Conservation (phyloP, 306 rosid genomes). For the Herpetospermum pedunculosum region DNA sequence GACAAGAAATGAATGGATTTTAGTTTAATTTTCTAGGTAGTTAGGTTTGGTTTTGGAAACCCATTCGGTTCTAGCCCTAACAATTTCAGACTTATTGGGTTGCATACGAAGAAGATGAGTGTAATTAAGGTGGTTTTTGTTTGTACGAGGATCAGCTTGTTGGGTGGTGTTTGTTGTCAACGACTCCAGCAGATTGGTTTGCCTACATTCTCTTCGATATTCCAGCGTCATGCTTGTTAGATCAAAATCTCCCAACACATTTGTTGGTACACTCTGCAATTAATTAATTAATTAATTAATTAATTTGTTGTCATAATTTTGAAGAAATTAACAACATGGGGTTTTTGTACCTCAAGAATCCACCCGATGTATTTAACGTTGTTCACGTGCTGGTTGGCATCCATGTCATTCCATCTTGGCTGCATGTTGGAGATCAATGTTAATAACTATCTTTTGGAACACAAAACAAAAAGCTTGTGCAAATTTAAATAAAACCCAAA, state of each 20-base stretch:
- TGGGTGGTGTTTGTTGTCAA: slow-evolving; percentile 48
- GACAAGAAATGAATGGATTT: too few species aligned
- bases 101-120: slow-evolving; percentile 83
- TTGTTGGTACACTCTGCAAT: slow-evolving; percentile 70
- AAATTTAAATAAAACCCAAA: too few species aligned
- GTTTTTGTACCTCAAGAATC: slow-evolving; percentile 81
- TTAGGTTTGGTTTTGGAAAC: slow-evolving; percentile 19
- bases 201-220: slow-evolving; percentile 72
- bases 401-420: slow-evolving; percentile 99
- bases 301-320: too few species aligned
- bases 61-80: slow-evolving; percentile 84
- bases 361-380: slow-evolving; percentile 94
- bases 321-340: too few species aligned
- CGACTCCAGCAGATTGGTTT: slow-evolving; percentile 62
- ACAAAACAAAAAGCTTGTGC: too few species aligned
- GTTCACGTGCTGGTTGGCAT: slow-evolving; percentile 92
- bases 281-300: too few species aligned
- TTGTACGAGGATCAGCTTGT: too few species aligned
- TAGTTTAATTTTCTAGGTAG: too few species aligned
- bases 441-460: background rate
- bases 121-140: too few species aligned
- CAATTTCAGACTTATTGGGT: slow-evolving; percentile 44
- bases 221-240: slow-evolving; percentile 76
- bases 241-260: slow-evolving; percentile 43
- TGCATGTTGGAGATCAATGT: background rate